Percentiles rank a stretch among this genome's conserved stretches.
phyloP scores from a whole-genome alignment of 306 rosid species.

The Citrullus amarus region DNA sequence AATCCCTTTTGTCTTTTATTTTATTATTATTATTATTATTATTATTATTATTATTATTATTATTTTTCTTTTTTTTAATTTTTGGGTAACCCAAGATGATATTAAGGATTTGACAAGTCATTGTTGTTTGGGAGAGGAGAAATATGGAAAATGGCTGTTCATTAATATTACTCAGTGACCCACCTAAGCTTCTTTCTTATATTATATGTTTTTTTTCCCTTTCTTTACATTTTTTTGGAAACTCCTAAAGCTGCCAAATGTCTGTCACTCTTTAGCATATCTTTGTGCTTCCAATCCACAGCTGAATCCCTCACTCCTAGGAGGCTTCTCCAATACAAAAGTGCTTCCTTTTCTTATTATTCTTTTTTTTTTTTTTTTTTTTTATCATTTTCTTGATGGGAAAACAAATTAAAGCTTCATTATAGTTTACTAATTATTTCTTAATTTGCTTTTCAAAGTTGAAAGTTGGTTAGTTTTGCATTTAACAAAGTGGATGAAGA shows the following conservation, averaged over 20 bases:
- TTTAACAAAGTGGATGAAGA: neutral
- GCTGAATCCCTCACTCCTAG: conserved; percentile 56
- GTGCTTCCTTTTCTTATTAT: conserved; percentile 12
- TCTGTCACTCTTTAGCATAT: conserved; percentile 38
- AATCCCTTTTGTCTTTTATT: conserved; percentile 22
- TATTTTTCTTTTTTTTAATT: neutral
- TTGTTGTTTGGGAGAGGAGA: neutral
- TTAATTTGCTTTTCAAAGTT: conserved; percentile 28
- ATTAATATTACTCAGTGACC: neutral
- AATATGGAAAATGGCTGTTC: conserved; percentile 14
- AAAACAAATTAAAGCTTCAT: conserved; percentile 21
- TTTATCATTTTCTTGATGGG: conserved; percentile 20
- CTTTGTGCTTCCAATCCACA: conserved; percentile 30
- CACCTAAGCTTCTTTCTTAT: neutral
- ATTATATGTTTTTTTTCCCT: neutral
- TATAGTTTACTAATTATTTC: conserved; percentile 13
- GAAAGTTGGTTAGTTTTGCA: conserved; percentile 18
- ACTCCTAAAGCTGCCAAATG: conserved; percentile 51
- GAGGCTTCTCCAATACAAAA: conserved; percentile 70
- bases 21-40: neutral
- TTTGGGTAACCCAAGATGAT: conserved; percentile 16
- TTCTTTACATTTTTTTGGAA: neutral
- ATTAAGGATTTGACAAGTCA: conserved; percentile 10
- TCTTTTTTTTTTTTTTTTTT: too few species aligned
- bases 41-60: neutral